Percentiles rank a stretch among this genome's conserved stretches.
These are phyloP conservation scores for Hortaea werneckii DNA, from an alignment of 2,329 filamentous ascomycete genomes.

Conservation along the genomic window DNA sequence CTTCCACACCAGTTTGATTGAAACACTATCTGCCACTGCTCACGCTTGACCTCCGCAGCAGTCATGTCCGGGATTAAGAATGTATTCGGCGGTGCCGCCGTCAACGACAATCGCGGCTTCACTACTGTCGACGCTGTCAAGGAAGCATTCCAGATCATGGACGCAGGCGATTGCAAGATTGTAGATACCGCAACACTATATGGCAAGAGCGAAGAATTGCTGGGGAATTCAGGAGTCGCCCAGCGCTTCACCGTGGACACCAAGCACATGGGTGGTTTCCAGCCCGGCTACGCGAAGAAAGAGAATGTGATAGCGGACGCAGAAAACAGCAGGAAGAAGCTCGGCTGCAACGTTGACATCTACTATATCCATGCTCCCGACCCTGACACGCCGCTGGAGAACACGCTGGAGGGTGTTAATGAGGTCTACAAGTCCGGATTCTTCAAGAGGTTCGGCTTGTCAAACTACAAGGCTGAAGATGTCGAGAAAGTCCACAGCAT, in stretches of 20 bases:
- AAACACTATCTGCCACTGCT: too few species aligned
- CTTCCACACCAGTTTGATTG: too few species aligned
- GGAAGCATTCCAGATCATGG: slow-evolving; percentile 21
- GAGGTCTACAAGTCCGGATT: slow-evolving; percentile 26
- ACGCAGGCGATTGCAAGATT: slow-evolving; percentile 24
- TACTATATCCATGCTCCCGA: slow-evolving; percentile 26
- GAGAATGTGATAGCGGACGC: slow-evolving; percentile 27
- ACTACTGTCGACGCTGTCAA: slow-evolving; percentile 1
- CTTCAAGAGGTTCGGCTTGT: slow-evolving; percentile 36
- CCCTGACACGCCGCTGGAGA: slow-evolving; percentile 18
- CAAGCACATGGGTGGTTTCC: slow-evolving; percentile 32
- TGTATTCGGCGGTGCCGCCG: slow-evolving; percentile 25
- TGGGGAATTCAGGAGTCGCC: slow-evolving; percentile 32
- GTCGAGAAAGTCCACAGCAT: slow-evolving; percentile 30
- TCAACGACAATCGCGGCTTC: slow-evolving; percentile 12
- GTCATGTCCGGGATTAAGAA: slow-evolving; percentile 20
- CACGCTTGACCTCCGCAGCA: too few species aligned
- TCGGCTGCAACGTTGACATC: slow-evolving; percentile 19
- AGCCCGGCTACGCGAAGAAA: slow-evolving; percentile 24
- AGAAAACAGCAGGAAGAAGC: slow-evolving; percentile 22
- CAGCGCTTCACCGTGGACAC: slow-evolving; percentile 38
- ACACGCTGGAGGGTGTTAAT: slow-evolving; percentile 24
- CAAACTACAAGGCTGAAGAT: slow-evolving; percentile 33
- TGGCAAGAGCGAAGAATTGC: slow-evolving; percentile 30
- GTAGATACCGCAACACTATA: slow-evolving; percentile 37